Conservation (phyloP, 441 rosid genomes). For the Populus hybrid region DNA sequence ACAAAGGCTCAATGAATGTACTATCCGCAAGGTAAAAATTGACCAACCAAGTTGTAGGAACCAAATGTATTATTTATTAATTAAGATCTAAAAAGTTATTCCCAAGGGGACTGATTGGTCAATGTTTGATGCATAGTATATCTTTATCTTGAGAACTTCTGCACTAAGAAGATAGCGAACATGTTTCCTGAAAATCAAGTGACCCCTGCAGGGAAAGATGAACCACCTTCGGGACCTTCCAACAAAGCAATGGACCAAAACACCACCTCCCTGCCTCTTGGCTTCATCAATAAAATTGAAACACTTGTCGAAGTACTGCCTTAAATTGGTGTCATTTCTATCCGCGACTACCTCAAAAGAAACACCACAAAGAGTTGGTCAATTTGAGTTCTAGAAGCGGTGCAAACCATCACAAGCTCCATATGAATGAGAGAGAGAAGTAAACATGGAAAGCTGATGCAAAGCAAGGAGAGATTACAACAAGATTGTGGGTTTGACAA, state of each 20-base stretch:
- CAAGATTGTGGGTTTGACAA: no score
- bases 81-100: background rate
- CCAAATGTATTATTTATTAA: background rate
- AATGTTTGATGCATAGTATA: background rate
- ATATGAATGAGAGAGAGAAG: no score
- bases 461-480: no score
- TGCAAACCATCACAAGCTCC: no score
- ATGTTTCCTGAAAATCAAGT: background rate
- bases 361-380: conserved; percentile 10
- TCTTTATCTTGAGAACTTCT: no score
- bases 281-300: conserved; percentile 68
- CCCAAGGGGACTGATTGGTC: background rate
- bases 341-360: conserved; percentile 44
- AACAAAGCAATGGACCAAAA: conserved; percentile 73
- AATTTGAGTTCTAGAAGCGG: background rate
- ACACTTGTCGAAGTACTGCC: conserved; percentile 64
- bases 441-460: no score
- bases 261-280: conserved; percentile 55
- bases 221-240: conserved; percentile 76
- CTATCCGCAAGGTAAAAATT: background rate
- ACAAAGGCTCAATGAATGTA: background rate
- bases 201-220: conserved; percentile 7
- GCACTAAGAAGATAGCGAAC: no score
- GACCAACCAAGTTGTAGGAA: background rate
- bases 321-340: conserved; percentile 53